phyloP scores from a whole-genome alignment of 345 rosid species.

The Mallotus nudiflorus region DNA sequence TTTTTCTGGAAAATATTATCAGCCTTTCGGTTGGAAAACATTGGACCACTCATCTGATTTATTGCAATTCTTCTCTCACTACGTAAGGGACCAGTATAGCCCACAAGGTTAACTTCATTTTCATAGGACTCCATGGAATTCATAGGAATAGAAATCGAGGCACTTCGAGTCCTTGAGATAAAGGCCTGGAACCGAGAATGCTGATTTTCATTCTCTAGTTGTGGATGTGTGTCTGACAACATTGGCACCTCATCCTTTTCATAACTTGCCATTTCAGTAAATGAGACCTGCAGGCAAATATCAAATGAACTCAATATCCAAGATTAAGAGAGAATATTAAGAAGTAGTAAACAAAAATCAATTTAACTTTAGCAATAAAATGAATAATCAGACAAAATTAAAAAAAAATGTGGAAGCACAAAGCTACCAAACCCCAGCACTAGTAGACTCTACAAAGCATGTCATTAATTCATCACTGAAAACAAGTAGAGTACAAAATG shows the following conservation, averaged over 20 bases:
- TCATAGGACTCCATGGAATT: slow-evolving; percentile 48
- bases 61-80: slow-evolving; percentile 53
- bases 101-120: slow-evolving; percentile 41
- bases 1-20: slow-evolving; percentile 33
- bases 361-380: not conserved
- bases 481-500: too few species aligned
- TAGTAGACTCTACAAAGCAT: not conserved
- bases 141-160: slow-evolving; percentile 60
- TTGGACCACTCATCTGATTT: slow-evolving; percentile 73
- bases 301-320: slow-evolving; percentile 1
- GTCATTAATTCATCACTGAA: not conserved
- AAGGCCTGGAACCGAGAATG: slow-evolving; percentile 40
- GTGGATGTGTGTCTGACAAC: slow-evolving; percentile 45
- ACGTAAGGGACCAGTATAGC: slow-evolving; percentile 83
- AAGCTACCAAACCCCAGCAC: not conserved
- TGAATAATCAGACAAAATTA: not conserved
- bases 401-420: not conserved
- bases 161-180: slow-evolving; percentile 51
- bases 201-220: slow-evolving; percentile 25
- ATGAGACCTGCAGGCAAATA: slow-evolving; percentile 23
- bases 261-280: slow-evolving; percentile 41
- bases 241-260: slow-evolving; percentile 69
- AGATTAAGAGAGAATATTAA: not conserved
- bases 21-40: slow-evolving; percentile 38
- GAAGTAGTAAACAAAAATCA: not conserved